A percentile compares a stretch with the other conserved stretches of the same genome.
These are phyloP conservation scores for Mycena venus DNA, from an alignment of 768 basidiomycete genomes.

Conservation along the genomic window DNA sequence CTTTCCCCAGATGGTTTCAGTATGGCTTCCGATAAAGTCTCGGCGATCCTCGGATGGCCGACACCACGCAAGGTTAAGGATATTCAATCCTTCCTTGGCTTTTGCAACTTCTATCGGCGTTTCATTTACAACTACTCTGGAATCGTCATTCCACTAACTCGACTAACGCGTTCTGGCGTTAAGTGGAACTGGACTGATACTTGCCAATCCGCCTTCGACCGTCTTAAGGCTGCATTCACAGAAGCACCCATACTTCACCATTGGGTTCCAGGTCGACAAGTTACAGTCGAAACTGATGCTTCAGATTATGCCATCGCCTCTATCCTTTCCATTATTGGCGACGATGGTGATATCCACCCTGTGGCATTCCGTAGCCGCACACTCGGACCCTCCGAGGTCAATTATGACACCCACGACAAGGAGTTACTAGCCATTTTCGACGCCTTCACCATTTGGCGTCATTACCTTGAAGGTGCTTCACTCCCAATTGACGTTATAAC, in stretches of 20 bases:
- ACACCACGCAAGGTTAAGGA: no score
- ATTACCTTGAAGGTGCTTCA: constrained; percentile 33
- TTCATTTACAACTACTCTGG: constrained; percentile 50
- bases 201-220: constrained; percentile 14
- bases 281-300: not conserved
- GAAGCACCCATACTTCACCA: not conserved
- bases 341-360: constrained; percentile 34
- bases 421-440: constrained; percentile 52
- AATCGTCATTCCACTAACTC: constrained; percentile 45
- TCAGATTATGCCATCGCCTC: not conserved
- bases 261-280: not conserved
- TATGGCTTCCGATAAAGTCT: constrained; percentile 50
- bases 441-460: constrained; percentile 34
- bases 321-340: not conserved
- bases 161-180: constrained; percentile 32
- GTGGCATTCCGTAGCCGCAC: constrained; percentile 40
- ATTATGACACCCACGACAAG: constrained; percentile 53
- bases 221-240: constrained; percentile 3
- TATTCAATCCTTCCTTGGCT: no score
- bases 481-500: not conserved
- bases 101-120: constrained; percentile 47
- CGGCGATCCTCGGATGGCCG: constrained; percentile 45
- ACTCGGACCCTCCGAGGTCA: constrained; percentile 41
- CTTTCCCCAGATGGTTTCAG: constrained; percentile 38
- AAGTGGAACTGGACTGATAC: constrained; percentile 32